Evolutionary conservation across 176 grass and related monocot genomes (phyloP).

Genomic region (Triticum urartu): DNA sequence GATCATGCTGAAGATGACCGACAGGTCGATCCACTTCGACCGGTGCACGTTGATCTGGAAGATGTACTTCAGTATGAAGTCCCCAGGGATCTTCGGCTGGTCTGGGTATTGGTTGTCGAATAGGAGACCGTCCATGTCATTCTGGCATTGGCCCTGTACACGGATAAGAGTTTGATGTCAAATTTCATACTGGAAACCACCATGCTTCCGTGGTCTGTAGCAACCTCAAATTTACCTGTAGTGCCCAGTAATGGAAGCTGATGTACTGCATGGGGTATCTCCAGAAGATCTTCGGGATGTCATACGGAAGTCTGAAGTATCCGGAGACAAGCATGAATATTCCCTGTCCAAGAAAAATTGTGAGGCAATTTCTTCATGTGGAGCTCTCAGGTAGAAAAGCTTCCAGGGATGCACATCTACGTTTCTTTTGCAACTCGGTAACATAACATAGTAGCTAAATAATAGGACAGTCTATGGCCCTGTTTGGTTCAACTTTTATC

Average conservation of each 20-base stretch:
- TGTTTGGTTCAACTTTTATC: too few relatives aligned
- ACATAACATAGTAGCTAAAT: not conserved
- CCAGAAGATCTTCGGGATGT: constrained; percentile 96
- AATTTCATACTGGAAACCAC: not conserved
- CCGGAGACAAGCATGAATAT: constrained; percentile 99
- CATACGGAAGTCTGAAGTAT: constrained; percentile 88
- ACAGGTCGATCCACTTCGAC: constrained; percentile 82
- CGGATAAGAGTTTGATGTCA: constrained; percentile 14
- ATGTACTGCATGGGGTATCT: constrained; percentile 98
- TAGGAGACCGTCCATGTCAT: constrained; percentile 75
- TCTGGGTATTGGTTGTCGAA: constrained; percentile 88
- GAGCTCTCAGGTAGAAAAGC: not conserved
- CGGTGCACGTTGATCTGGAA: constrained; percentile 83
- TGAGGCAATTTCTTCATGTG: constrained; percentile 1
- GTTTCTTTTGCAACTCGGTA: too few relatives aligned
- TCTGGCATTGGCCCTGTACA: constrained; percentile 89
- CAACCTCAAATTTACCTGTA: constrained; percentile 62
- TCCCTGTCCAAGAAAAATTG: constrained; percentile 55
- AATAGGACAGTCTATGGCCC: not conserved
- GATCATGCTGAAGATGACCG: constrained; percentile 89
- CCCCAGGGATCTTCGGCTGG: constrained; percentile 83
- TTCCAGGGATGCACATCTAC: too few relatives aligned
- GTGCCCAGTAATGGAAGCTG: constrained; percentile 98
- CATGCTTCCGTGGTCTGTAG: not conserved
- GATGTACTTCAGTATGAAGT: constrained; percentile 79